Base-by-base conservation (phyloP, 495 filamentous ascomycete genomes). In the Penicillium egyptiacum region DNA sequence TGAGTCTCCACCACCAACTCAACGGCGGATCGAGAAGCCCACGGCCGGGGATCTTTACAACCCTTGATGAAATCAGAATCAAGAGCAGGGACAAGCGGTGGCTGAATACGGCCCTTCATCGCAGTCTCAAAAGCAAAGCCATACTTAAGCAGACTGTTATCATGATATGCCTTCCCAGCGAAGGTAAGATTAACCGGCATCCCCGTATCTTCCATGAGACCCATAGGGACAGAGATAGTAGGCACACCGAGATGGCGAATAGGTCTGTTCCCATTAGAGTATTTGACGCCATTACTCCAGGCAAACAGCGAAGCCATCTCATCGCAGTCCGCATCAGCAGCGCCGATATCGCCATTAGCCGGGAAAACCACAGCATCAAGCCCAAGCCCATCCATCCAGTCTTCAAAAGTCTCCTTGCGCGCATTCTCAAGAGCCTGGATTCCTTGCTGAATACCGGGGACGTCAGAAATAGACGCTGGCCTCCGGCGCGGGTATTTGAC, bases 161-260 rank as follows among this genome's bases (percentile, higher is more conserved):
- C 71, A 12, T 71, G 62, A 43, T 74, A 74, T 16, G 61, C 71
- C 33, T 71, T 74, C 2, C 63, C 65, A 26, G 70, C 71, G 50
- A 74, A 71, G 1, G 71, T 74, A 17, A 74, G 59, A 50, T 70
- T 72, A 4, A 71, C 68, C 20, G 71, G 70, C 63, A 74, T 72
- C 22, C 56, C 50, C 10, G 60, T 72, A 55, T 72, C 70, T 30
- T 70, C 66, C 70, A 72, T 71, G 17, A 74, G 7, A 16, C 70
- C 73, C 71, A 74, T 72, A 1, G 71, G 73, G 12, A 74, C 64
- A 6, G 71, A 73, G 31, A 74, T 58, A 8, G 70, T 72, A 4
- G 71, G 71, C 12, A 74, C 56, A 28, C 71, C 71, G 0, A 74
- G 63, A 52, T 74, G 71, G 19, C 70, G 68, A 23, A 74, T 70